Base-by-base conservation (phyloP, 1,284 basidiomycete genomes). In the Pholiota adiposa region DNA sequence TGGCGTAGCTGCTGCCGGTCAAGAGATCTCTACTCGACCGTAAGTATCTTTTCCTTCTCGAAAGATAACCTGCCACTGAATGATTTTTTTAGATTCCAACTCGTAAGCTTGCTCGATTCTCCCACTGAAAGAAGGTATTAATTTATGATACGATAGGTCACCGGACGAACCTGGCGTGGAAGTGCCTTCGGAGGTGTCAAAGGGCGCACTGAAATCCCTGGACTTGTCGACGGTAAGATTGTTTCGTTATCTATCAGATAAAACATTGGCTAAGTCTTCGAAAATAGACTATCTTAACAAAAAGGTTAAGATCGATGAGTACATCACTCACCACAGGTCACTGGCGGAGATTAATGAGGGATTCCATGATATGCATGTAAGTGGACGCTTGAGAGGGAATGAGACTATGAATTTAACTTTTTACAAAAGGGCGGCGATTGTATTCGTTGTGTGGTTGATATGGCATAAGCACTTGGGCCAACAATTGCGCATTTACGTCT, bases 181-280 rank as follows among this genome's bases (percentile, higher is more conserved):
- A 84, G 86, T 44, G 97, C 97, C 0, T 99, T 99, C 69, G 97
- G 97, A 65, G 97, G 97, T 63, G 96, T 99, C 66, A 99, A 98
- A 80, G 97, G 97, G 44, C 88, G 97, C 60, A 95, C 96, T 38
- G 96, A 98, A 77, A 80, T 97, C 48, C 94, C 94, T 43, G 92
- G 92, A 18, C 87, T 97, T 48, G 93, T 97, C 16, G 87, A 94
- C 72, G 92, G 92, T 82, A 33, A 43, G 66, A 51, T 27, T 23
- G 3, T 49, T 18, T 49, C 11, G 4, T 40, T 44, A 38, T 5
- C 16, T 48, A 9, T 38, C 55, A 33, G n/a, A n/a, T n/a, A n/a
- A 19, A 14, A 2, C 43, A 16, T 19, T 50, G 25, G 40, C 33
- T 43, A 41, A 44, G 9, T 6, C 40, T 33, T 40, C 14, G n/a